Evolutionary conservation across 495 filamentous ascomycete species (phyloP).

Genomic region (Xylaria longipes): DNA sequence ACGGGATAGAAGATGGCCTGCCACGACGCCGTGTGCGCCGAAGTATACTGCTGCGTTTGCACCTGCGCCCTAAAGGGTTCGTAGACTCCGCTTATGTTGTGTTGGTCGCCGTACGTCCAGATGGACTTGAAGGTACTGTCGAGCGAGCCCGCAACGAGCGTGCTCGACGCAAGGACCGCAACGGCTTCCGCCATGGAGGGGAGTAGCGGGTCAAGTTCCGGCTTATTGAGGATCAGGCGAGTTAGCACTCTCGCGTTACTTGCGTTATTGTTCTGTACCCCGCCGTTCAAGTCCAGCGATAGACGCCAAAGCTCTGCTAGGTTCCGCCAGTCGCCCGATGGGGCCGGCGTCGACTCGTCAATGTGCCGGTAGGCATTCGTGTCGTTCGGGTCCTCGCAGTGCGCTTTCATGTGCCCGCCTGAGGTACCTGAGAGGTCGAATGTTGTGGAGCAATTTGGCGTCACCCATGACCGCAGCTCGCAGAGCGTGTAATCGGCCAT

Average conservation of each 20-base stretch:
- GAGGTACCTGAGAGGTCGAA: constrained; percentile 64
- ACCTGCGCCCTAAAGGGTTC: constrained; percentile 65
- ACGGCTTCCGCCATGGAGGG: constrained; percentile 72
- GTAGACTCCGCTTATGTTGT: constrained; percentile 40
- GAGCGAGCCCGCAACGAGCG: constrained; percentile 60
- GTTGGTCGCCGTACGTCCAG: neutral
- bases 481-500: constrained; percentile 65
- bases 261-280: constrained; percentile 62
- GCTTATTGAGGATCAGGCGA: constrained; percentile 48
- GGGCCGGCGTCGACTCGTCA: constrained; percentile 34
- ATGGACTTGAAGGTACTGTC: constrained; percentile 55
- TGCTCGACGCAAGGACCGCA: constrained; percentile 69
- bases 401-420: constrained; percentile 59
- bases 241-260: constrained; percentile 70
- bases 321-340: constrained; percentile 62
- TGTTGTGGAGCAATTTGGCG: constrained; percentile 65
- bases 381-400: constrained; percentile 64
- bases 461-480: constrained; percentile 61
- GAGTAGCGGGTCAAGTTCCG: constrained; percentile 42
- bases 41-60: constrained; percentile 66
- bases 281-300: constrained; percentile 64
- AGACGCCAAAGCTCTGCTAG: constrained; percentile 64
- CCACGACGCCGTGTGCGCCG: constrained; percentile 61
- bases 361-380: constrained; percentile 57
- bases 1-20: constrained; percentile 70